These are phyloP conservation scores for Solanum lycopersicoides DNA, from an alignment of 257 asterid genomes.

Conservation along the genomic window DNA sequence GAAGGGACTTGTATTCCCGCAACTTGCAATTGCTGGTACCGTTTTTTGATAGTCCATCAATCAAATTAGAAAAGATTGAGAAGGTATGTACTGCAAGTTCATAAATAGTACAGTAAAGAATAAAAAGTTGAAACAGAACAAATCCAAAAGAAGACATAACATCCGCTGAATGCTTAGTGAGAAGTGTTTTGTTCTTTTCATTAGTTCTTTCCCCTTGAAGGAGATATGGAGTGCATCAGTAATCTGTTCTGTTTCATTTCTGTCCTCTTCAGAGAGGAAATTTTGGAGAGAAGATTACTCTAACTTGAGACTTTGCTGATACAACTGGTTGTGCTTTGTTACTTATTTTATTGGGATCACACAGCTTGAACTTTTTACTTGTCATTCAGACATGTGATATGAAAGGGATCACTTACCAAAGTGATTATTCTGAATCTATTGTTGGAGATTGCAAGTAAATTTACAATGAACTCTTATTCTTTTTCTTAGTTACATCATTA, in stretches of 20 bases:
- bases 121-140: background rate
- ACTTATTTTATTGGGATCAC: background rate
- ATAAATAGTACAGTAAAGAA: background rate
- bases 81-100: constrained; percentile 31
- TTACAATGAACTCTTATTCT: background rate
- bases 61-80: constrained; percentile 43
- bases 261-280: background rate
- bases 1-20: constrained; percentile 66
- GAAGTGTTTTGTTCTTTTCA: background rate
- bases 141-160: background rate
- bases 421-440: background rate
- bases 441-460: background rate
- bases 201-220: background rate
- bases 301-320: background rate
- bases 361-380: background rate
- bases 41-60: constrained; percentile 62
- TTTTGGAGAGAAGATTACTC: background rate
- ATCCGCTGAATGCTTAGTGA: background rate
- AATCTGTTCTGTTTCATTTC: background rate
- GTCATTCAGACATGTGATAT: background rate
- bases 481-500: background rate
- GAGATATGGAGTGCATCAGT: background rate
- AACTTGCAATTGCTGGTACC: constrained; percentile 80
- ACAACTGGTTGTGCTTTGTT: background rate
- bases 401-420: background rate